Evolutionary conservation across 2,329 filamentous ascomycete species (phyloP), one percentile per base, ranked within the genome.

Genomic region (Ciborinia camelliae): DNA sequence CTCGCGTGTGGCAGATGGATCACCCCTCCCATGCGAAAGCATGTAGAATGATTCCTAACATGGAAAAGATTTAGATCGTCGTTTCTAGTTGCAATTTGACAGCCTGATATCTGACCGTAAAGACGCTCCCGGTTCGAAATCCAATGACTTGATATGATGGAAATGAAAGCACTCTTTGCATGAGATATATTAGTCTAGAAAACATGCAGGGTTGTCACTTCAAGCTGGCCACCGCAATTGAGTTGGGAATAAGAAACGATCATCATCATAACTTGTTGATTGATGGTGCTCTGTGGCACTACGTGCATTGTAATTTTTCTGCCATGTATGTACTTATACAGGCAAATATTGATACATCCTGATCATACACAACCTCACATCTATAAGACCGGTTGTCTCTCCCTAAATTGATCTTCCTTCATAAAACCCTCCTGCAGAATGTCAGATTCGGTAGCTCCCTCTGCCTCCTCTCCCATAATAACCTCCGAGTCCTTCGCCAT

Each of bases 401-500:
- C 65, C 67, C 67, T 71, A 20, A 67, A 74, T 39, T 76, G 77
- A 69, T 79, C 75, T 59, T 79, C 75, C 61, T 62, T 47, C 68
- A 72, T 72, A 23, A 71, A 71, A 26, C 75, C 77, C 69, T 78
- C 76, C 35, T 37, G 35, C 65, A 77, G 68, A 47, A 77, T 70
- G 65, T 77, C 73, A 62, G 78, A 75, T 45, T 78, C 77, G 28
- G 79, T 32, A 20, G 43, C 43, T n/a, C 18, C 52, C 30, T 63
- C 39, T 18, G 60, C 71, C 71, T 79, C 80, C 54, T 78, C 77
- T 37, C 77, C 77, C 63, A 79, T 75, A 54, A 73, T 68, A 8
- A 80, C 70, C 55, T 79, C 75, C 2, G 73, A 72, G 20, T 73
- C 74, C 65, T 66, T 72, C 18, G 79, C 77, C 69, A 87, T 81